Percentiles rank a stretch among this genome's conserved stretches.
Evolutionary conservation across 2,329 filamentous ascomycete species (phyloP).

Genomic region (Westerdykella aurantiaca): DNA sequence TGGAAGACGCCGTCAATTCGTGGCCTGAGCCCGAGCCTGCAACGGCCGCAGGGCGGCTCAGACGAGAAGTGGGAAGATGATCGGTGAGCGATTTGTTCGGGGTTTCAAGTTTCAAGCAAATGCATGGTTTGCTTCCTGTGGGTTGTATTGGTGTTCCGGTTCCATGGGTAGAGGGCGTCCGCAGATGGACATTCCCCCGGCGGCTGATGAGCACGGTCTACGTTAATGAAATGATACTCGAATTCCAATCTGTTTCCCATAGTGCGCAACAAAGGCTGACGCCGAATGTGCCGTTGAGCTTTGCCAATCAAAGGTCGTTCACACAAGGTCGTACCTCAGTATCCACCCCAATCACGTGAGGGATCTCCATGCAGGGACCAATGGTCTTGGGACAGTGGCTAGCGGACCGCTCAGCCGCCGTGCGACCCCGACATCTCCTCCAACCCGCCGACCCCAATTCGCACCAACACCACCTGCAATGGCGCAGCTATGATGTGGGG

Average conservation of each 20-base stretch:
- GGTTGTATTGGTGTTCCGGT: no score
- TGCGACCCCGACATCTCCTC: slow-evolving; percentile 5
- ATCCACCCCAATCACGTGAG: no score
- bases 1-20: slow-evolving; percentile 77
- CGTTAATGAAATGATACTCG: no score
- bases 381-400: slow-evolving; percentile 6
- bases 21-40: slow-evolving; percentile 63
- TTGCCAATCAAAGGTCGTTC: no score
- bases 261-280: no score
- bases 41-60: slow-evolving; percentile 56
- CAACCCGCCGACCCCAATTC: slow-evolving; percentile 11
- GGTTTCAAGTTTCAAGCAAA: background rate
- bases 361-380: slow-evolving; percentile 2
- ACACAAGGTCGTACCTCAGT: no score
- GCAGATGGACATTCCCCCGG: no score
- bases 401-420: slow-evolving; percentile 7
- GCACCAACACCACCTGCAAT: slow-evolving; percentile 16
- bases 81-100: slow-evolving; percentile 11
- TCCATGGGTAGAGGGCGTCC: no score
- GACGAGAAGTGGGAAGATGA: slow-evolving; percentile 55
- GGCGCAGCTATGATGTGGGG: slow-evolving; percentile 29
- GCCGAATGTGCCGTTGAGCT: no score
- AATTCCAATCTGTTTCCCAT: no score
- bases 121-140: no score
- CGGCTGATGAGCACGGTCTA: no score